Conservation (phyloP, 129 eudicot species). For the Chrysanthemum lavandulifolium region DNA sequence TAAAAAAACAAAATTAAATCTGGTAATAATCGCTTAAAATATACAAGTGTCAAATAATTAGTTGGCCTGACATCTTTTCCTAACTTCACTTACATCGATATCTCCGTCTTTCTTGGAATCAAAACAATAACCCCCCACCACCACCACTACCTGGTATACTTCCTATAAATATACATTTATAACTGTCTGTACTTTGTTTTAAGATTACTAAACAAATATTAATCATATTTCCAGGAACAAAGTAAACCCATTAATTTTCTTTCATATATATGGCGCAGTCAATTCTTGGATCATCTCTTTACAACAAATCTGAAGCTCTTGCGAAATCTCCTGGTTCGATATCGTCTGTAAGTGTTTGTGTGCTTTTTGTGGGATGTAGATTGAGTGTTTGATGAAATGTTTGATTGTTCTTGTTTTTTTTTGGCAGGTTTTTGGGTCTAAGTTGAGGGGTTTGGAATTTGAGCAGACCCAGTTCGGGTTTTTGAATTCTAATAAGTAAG, state of each 20-base stretch:
- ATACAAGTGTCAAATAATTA: constrained; percentile 13
- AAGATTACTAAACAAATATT: no score
- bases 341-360: constrained; percentile 42
- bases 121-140: constrained; percentile 52
- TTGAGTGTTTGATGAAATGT: constrained; percentile 31
- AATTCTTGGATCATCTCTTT: constrained; percentile 41
- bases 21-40: background rate
- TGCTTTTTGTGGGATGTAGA: constrained; percentile 4
- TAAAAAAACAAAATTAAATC: background rate
- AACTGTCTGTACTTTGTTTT: no score
- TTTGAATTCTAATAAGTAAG: constrained; percentile 49
- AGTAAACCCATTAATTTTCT: constrained; percentile 18
- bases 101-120: constrained; percentile 93
- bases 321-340: constrained; percentile 28
- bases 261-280: constrained; percentile 49
- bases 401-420: background rate
- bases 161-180: background rate
- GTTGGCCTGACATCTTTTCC: constrained; percentile 25
- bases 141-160: background rate
- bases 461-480: constrained; percentile 52
- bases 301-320: constrained; percentile 30
- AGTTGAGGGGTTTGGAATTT: constrained; percentile 46
- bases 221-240: background rate
- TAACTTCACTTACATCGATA: constrained; percentile 39
- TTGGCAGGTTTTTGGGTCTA: constrained; percentile 59